Evolutionary conservation across 345 rosid species (phyloP).

Genomic region (Pistacia vera): DNA sequence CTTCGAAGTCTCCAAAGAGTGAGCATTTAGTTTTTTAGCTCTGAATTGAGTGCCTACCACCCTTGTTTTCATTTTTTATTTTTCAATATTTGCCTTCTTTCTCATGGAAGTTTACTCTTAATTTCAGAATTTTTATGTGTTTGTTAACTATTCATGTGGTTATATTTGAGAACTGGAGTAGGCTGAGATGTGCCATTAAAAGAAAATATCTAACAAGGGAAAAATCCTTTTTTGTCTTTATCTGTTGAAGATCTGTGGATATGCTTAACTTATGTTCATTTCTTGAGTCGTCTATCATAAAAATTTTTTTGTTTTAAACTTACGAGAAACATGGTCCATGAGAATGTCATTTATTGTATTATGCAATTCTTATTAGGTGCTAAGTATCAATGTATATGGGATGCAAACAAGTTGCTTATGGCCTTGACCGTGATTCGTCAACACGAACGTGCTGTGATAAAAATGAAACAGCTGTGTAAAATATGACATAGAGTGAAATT

Average conservation of each 20-base stretch:
- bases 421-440: too few relatives aligned
- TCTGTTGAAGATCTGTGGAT: background rate
- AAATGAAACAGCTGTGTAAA: too few relatives aligned
- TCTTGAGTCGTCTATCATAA: too few relatives aligned
- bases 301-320: background rate
- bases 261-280: too few relatives aligned
- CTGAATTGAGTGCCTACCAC: background rate
- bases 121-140: background rate
- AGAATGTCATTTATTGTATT: too few relatives aligned
- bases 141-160: background rate
- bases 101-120: background rate
- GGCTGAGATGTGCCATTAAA: background rate
- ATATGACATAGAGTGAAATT: too few relatives aligned
- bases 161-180: background rate
- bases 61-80: too few relatives aligned
- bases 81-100: background rate
- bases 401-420: too few relatives aligned
- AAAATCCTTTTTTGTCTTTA: background rate
- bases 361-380: too few relatives aligned
- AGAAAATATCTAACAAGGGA: background rate
- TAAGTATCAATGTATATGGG: background rate
- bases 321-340: background rate
- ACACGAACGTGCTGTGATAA: too few relatives aligned
- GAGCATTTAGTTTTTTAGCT: conserved; percentile 14
- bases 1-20: conserved; percentile 97